phyloP scores from a whole-genome alignment of 1,284 basidiomycete species.

The Naganishia liquefaciens region DNA sequence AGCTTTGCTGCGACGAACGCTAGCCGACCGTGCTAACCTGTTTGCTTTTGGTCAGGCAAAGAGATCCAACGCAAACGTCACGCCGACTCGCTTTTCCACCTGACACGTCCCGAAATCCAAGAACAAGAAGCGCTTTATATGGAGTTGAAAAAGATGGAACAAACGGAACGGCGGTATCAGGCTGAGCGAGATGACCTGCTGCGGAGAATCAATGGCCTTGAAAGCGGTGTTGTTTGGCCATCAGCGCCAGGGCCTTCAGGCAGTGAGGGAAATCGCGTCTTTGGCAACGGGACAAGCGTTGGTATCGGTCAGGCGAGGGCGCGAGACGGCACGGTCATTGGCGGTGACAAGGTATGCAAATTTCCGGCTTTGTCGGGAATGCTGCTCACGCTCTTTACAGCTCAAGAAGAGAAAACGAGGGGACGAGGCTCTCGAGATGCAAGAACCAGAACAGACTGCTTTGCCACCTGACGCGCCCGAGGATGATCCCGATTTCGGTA shows the following conservation, averaged over 20 bases:
- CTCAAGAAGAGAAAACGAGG: constrained; percentile 50
- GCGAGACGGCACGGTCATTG: constrained; percentile 34
- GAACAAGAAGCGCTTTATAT: constrained; percentile 96
- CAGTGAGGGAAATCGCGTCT: constrained; percentile 41
- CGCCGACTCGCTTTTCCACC: constrained; percentile 76
- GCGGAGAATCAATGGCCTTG: constrained; percentile 76
- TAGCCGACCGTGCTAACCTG: too few species aligned
- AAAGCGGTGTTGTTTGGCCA: constrained; percentile 76
- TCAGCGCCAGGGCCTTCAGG: constrained; percentile 55
- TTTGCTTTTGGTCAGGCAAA: constrained; percentile 58
- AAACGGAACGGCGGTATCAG: constrained; percentile 84
- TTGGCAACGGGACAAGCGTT: constrained; percentile 47
- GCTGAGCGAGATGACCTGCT: constrained; percentile 88
- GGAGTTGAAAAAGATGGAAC: constrained; percentile 90
- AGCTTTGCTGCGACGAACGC: not conserved
- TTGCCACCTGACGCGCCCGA: constrained; percentile 19
- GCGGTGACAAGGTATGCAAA: constrained; percentile 41
- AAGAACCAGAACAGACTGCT: constrained; percentile 9
- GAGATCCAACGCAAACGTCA: constrained; percentile 89
- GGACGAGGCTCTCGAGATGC: constrained; percentile 38
- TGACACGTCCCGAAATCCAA: constrained; percentile 82
- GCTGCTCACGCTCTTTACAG: constrained; percentile 3
- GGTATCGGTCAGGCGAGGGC: constrained; percentile 55
- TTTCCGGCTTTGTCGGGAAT: not conserved
- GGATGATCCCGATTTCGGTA: constrained; percentile 45